phyloP scores from a whole-genome alignment of 2,329 filamentous ascomycete genomes.

The Fusarium tanahbumbuense region DNA sequence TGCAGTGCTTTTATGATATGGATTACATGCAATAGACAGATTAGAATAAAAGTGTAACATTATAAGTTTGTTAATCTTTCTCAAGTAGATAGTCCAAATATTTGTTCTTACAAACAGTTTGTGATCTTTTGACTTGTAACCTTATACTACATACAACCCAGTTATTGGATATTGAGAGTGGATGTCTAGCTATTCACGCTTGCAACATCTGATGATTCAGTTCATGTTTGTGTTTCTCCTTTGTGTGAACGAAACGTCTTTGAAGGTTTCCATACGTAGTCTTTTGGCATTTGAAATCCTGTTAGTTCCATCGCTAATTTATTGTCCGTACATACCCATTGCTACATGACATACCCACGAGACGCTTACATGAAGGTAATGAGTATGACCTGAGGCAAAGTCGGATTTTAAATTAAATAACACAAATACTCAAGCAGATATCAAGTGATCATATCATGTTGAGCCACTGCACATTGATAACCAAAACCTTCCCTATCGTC shows the following conservation, averaged over 20 bases:
- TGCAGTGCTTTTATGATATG: not conserved
- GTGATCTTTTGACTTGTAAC: not conserved
- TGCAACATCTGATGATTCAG: not conserved
- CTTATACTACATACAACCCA: not conserved
- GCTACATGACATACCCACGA: too few species aligned
- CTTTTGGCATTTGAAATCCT: not conserved
- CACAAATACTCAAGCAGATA: not conserved
- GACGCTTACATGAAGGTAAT: not conserved
- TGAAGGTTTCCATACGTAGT: not conserved
- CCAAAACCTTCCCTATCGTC: not conserved
- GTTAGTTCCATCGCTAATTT: not conserved
- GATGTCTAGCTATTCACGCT: not conserved
- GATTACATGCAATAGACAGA: not conserved
- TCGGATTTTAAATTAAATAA: not conserved
- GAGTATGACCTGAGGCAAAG: not conserved
- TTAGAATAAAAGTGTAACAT: not conserved
- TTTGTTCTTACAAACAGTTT: not conserved
- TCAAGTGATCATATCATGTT: not conserved
- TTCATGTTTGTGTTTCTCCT: not conserved
- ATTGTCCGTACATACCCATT: not conserved
- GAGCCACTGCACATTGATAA: not conserved
- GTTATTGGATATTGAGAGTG: not conserved
- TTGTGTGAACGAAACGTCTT: not conserved
- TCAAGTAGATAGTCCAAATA: not conserved
- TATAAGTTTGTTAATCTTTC: too few species aligned